Conservation (phyloP, 345 rosid genomes). For the Citrus medica region DNA sequence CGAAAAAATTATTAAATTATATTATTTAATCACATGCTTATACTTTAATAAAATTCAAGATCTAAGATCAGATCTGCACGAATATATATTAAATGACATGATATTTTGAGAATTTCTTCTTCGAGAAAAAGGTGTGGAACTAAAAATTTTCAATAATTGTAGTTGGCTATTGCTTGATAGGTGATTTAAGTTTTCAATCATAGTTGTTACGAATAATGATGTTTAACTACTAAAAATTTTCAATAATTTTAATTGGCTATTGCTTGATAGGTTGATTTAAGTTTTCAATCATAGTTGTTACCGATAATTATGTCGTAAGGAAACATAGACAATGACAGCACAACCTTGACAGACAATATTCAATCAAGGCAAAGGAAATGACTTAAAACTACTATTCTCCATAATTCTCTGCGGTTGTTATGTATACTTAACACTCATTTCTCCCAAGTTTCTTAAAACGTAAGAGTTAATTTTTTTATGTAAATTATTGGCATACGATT, state of each 20-base stretch:
- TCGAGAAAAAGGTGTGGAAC: too few species aligned
- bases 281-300: neutral
- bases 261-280: neutral
- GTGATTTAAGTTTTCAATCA: neutral
- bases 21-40: too few species aligned
- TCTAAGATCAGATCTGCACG: accelerated
- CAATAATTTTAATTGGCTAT: neutral
- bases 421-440: neutral
- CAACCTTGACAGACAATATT: neutral
- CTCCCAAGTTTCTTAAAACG: neutral
- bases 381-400: neutral
- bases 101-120: too few species aligned
- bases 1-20: too few species aligned
- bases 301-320: neutral
- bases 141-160: neutral
- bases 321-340: neutral
- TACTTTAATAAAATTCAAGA: too few species aligned
- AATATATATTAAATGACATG: too few species aligned
- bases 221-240: too few species aligned
- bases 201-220: neutral
- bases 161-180: neutral
- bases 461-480: neutral
- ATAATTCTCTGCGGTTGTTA: neutral
- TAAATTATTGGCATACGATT: neutral
- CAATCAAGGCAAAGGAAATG: neutral